These are phyloP conservation scores for Musa schizocarpa DNA, from an alignment of 176 grass and related monocot species.

Conservation along the genomic window DNA sequence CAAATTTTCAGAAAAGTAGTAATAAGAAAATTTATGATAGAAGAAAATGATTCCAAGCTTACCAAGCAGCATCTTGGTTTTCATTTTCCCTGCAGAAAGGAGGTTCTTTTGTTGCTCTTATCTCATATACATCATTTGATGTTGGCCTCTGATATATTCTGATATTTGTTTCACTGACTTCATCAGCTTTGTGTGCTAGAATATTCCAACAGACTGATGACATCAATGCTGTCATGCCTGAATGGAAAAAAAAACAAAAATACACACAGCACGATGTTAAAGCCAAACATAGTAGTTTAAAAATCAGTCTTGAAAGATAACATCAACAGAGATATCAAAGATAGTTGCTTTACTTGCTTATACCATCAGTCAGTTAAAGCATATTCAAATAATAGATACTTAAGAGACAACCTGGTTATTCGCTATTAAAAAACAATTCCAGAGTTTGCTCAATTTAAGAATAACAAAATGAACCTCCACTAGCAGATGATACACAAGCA, in stretches of 20 bases:
- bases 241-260: constrained; percentile 9
- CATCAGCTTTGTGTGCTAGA: constrained; percentile 72
- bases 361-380: background rate
- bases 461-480: background rate
- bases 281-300: too few species aligned
- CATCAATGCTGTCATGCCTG: constrained; percentile 83
- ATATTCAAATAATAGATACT: background rate
- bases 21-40: constrained; percentile 8
- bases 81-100: constrained; percentile 84
- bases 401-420: background rate
- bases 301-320: too few species aligned
- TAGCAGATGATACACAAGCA: too few species aligned
- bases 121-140: constrained; percentile 74
- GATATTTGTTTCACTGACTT: constrained; percentile 67
- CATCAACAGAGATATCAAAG: too few species aligned
- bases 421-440: background rate
- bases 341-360: background rate
- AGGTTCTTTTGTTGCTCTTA: constrained; percentile 70
- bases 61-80: constrained; percentile 74
- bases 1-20: constrained; percentile 6
- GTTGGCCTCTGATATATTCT: constrained; percentile 93
- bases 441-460: background rate
- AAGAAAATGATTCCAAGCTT: constrained; percentile 12
- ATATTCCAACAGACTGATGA: constrained; percentile 67
- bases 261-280: too few species aligned